Conservation (phyloP, 306 rosid species). For the Clitoria ternatea region DNA sequence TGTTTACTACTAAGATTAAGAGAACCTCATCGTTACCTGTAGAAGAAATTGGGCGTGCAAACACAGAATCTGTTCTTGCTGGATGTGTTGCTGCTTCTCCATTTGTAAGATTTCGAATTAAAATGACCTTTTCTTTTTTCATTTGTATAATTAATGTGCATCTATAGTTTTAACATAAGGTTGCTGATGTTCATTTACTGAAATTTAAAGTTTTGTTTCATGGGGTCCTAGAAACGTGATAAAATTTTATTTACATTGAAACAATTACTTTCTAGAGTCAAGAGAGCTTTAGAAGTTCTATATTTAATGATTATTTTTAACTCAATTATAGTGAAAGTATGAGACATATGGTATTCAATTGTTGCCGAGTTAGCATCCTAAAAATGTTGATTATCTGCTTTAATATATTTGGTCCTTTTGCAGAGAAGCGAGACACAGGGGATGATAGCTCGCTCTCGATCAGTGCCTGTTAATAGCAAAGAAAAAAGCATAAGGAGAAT, state of each 20-base stretch:
- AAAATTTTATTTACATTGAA: background rate
- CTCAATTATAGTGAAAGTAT: too few relatives aligned
- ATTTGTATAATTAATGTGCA: background rate
- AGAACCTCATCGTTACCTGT: constrained; percentile 87
- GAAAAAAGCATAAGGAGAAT: constrained; percentile 53
- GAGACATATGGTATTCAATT: background rate
- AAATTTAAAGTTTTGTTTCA: background rate
- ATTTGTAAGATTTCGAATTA: constrained; percentile 46
- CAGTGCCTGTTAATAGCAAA: constrained; percentile 65
- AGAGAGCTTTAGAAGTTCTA: background rate
- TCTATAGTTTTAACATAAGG: background rate
- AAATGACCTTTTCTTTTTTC: background rate
- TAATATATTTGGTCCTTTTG: constrained; percentile 23
- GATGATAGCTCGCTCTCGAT: constrained; percentile 76
- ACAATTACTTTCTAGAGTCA: too few relatives aligned
- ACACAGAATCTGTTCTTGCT: constrained; percentile 49
- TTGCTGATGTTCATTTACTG: constrained; percentile 8
- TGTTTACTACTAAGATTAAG: constrained; percentile 69
- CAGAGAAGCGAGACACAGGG: constrained; percentile 53
- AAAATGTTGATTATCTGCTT: background rate
- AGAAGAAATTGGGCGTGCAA: constrained; percentile 55
- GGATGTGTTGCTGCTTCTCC: constrained; percentile 51
- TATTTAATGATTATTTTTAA: background rate
- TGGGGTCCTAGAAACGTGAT: background rate
- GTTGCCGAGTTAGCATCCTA: constrained; percentile 9